Conservation (phyloP, 2,329 filamentous ascomycete species). For the Paraphoma chrysanthemicola region DNA sequence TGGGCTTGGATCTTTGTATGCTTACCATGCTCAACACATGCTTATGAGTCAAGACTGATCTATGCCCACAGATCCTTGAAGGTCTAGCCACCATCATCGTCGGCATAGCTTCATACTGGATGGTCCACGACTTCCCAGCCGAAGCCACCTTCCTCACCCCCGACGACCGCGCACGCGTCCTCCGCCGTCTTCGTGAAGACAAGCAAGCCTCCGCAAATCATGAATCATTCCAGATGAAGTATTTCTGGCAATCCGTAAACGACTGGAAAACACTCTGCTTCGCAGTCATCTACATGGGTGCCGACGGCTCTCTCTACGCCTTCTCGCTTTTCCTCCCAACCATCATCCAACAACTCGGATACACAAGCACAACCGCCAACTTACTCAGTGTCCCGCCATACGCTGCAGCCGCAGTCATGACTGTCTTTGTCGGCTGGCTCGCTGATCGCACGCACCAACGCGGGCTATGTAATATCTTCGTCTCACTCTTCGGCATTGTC, state of each 20-base stretch:
- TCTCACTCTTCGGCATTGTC: conserved; percentile 72
- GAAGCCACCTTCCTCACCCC: conserved; percentile 75
- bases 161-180: conserved; percentile 73
- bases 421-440: conserved; percentile 72
- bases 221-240: conserved; percentile 76
- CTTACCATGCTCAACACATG: not conserved
- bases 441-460: conserved; percentile 77
- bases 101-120: conserved; percentile 71
- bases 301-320: conserved; percentile 73
- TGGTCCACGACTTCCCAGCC: conserved; percentile 81
- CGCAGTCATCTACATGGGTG: conserved; percentile 79
- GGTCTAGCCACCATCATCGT: conserved; percentile 74
- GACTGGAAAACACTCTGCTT: conserved; percentile 87
- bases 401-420: conserved; percentile 72
- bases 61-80: conserved; percentile 59
- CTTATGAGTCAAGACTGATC: conserved; percentile 2
- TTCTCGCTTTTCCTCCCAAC: conserved; percentile 81
- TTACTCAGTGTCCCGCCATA: conserved; percentile 80
- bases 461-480: conserved; percentile 79
- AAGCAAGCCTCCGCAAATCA: conserved; percentile 76
- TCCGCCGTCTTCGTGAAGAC: conserved; percentile 73
- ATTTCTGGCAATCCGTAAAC: conserved; percentile 73
- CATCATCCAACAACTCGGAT: conserved; percentile 70
- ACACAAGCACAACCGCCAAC: conserved; percentile 69
- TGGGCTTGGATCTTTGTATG: conserved; percentile 56